Evolutionary conservation across 768 basidiomycete species (phyloP).

Genomic region (Auriculariales sp.): DNA sequence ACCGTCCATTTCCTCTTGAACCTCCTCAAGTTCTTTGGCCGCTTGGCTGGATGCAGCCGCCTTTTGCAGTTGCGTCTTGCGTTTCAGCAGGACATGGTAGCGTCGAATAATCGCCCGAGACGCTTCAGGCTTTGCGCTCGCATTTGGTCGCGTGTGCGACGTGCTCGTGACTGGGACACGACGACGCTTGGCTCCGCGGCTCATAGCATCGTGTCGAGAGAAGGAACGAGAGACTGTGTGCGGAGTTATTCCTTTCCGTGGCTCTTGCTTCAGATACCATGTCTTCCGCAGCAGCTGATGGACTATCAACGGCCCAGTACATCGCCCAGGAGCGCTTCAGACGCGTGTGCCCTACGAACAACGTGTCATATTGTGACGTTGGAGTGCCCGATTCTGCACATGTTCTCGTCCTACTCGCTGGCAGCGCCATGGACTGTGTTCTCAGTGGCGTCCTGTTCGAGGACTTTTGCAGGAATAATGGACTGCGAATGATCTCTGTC

Average conservation of each 20-base stretch:
- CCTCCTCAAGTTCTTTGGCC: slow-evolving; percentile 25
- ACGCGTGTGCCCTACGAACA: not conserved
- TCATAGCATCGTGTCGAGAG: too few species aligned
- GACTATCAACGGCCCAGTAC: not conserved
- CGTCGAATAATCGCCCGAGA: slow-evolving; percentile 62
- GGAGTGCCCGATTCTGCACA: not conserved
- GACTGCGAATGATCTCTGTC: not conserved
- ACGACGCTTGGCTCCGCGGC: too few species aligned
- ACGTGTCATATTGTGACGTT: not conserved
- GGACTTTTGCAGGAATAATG: not conserved
- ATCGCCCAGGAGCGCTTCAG: not conserved
- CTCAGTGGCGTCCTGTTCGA: not conserved
- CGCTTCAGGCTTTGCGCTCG: slow-evolving; percentile 28
- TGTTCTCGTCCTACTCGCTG: not conserved
- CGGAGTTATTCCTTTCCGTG: too few species aligned
- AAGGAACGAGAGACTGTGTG: too few species aligned
- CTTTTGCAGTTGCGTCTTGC: slow-evolving; percentile 32
- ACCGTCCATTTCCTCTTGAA: slow-evolving; percentile 45
- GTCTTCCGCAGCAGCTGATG: too few species aligned
- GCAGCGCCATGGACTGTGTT: not conserved
- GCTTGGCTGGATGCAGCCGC: slow-evolving; percentile 1
- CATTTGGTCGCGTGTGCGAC: too few species aligned
- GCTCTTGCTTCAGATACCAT: too few species aligned
- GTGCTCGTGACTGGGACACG: too few species aligned
- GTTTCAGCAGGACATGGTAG: slow-evolving; percentile 72